Evolutionary conservation across 306 rosid genomes (phyloP).

Genomic region (Canavalia gladiata): DNA sequence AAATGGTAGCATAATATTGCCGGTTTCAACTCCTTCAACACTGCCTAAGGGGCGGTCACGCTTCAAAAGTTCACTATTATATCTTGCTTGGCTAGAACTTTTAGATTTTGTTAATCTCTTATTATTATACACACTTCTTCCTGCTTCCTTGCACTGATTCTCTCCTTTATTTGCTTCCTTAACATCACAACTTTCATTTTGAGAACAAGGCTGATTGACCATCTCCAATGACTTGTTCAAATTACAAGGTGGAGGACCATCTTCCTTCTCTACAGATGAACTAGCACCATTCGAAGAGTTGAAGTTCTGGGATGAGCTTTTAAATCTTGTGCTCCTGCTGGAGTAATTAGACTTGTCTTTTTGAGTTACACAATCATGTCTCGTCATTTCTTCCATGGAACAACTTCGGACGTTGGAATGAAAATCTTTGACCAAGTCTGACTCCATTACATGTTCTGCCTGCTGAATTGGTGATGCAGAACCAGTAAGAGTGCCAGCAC

Average conservation of each 20-base stretch:
- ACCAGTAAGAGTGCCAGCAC: slow-evolving; percentile 54
- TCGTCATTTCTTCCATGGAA: slow-evolving; percentile 54
- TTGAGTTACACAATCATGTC: slow-evolving; percentile 43
- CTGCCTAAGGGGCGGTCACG: slow-evolving; percentile 44
- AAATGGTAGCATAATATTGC: slow-evolving; percentile 31
- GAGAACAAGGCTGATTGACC: slow-evolving; percentile 34
- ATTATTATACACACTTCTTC: slow-evolving; percentile 44
- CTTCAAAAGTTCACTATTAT: slow-evolving; percentile 43
- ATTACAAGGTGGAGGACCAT: slow-evolving; percentile 50
- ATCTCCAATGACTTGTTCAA: slow-evolving; percentile 49
- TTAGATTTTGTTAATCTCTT: slow-evolving; percentile 55
- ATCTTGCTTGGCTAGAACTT: slow-evolving; percentile 47
- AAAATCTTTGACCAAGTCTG: slow-evolving; percentile 53
- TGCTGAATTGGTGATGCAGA: slow-evolving; percentile 51
- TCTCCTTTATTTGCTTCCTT: slow-evolving; percentile 47
- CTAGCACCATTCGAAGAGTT: slow-evolving; percentile 50
- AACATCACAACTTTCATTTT: slow-evolving; percentile 43
- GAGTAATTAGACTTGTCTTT: slow-evolving; percentile 40
- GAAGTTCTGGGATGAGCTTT: slow-evolving; percentile 50
- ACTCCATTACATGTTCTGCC: slow-evolving; percentile 53
- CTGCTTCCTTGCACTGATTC: slow-evolving; percentile 48
- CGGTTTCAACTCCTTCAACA: slow-evolving; percentile 41
- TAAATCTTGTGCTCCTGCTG: slow-evolving; percentile 59
- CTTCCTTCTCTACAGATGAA: slow-evolving; percentile 45
- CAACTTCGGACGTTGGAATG: slow-evolving; percentile 47